Percentiles rank a stretch among this genome's conserved stretches.
Conservation (phyloP, 495 filamentous ascomycete species). For the Penicillium herquei region DNA sequence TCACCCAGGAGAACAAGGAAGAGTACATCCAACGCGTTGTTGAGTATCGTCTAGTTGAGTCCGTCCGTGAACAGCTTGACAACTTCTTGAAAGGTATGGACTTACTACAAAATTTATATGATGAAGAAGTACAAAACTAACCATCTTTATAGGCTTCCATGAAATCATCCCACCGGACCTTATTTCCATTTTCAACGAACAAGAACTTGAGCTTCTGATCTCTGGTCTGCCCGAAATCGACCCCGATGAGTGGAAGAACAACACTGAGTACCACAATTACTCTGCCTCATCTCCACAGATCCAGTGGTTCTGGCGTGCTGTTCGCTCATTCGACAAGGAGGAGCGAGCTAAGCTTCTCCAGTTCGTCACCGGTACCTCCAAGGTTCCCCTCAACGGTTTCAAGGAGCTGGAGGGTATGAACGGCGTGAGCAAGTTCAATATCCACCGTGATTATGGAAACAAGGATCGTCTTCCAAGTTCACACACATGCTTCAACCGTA, state of each 20-base stretch:
- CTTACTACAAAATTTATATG: not conserved
- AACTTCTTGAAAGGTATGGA: conserved; percentile 73
- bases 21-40: conserved; percentile 92
- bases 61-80: conserved; percentile 91
- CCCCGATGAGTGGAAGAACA: conserved; percentile 98
- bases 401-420: conserved; percentile 99
- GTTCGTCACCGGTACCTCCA: conserved; percentile 97
- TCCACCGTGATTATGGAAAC: conserved; percentile 96
- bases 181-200: conserved; percentile 97
- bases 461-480: conserved; percentile 95
- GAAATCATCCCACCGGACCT: conserved; percentile 95
- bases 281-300: conserved; percentile 91
- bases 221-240: conserved; percentile 97
- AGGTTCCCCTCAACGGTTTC: conserved; percentile 98
- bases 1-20: conserved; percentile 98
- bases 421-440: conserved; percentile 96
- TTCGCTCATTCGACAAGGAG: conserved; percentile 98
- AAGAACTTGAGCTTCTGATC: conserved; percentile 94
- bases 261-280: conserved; percentile 98
- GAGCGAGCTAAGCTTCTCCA: conserved; percentile 96
- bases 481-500: conserved; percentile 99
- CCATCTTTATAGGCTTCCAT: conserved; percentile 63
- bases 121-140: not conserved
- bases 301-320: conserved; percentile 99
- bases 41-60: conserved; percentile 88